phyloP scores from a whole-genome alignment of 1,284 basidiomycete species.

The Naganishia liquefaciens region DNA sequence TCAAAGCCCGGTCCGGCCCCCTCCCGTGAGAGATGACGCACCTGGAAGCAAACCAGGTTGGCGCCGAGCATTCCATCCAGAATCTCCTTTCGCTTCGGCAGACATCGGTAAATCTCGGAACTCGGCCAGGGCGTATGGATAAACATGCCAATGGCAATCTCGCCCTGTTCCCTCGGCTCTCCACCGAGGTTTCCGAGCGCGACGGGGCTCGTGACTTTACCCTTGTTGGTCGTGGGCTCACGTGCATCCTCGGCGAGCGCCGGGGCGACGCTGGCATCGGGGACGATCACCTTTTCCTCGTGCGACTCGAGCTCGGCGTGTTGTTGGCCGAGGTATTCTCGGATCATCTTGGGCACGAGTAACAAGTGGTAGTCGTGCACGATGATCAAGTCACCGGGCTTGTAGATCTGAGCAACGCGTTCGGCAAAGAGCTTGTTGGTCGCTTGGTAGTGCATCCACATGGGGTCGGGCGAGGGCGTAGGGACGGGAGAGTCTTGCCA shows the following conservation, averaged over 20 bases:
- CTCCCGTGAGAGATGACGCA: too few relatives aligned
- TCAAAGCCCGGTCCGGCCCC: too few relatives aligned
- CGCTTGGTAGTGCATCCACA: constrained; percentile 80
- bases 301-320: constrained; percentile 13
- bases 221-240: constrained; percentile 1
- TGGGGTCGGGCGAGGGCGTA: constrained; percentile 63
- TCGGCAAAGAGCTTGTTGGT: constrained; percentile 85
- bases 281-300: constrained; percentile 13
- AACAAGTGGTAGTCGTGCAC: constrained; percentile 92
- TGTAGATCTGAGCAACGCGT: constrained; percentile 72
- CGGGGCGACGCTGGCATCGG: constrained; percentile 3
- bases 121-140: constrained; percentile 97
- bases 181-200: constrained; percentile 27
- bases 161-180: constrained; percentile 36
- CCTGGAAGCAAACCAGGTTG: constrained; percentile 92
- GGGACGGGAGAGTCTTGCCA: constrained; percentile 79
- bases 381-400: constrained; percentile 86
- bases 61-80: constrained; percentile 98
- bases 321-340: constrained; percentile 73
- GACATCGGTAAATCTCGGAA: constrained; percentile 91
- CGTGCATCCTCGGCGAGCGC: constrained; percentile 27
- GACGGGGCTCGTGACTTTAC: constrained; percentile 25
- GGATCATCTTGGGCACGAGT: constrained; percentile 81
- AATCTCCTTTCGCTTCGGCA: constrained; percentile 87
- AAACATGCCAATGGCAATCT: constrained; percentile 78